These are phyloP conservation scores for Globisporangium parvum DNA, from an alignment of 352 stramenopile species.

Conservation along the genomic window DNA sequence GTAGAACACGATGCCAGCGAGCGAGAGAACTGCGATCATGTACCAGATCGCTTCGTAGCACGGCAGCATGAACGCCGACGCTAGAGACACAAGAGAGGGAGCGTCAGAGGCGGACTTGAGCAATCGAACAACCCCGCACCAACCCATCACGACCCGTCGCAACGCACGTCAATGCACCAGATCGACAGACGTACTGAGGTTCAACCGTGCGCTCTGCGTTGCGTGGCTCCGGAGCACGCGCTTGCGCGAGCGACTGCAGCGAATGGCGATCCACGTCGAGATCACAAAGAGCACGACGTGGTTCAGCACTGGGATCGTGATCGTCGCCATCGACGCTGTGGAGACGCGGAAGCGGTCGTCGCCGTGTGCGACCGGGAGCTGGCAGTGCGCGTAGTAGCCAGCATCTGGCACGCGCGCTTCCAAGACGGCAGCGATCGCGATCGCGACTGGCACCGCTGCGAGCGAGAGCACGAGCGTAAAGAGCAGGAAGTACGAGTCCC, in stretches of 20 bases:
- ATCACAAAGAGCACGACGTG: conserved; percentile 66
- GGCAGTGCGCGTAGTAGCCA: conserved; percentile 37
- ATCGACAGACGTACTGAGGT: conserved; percentile 54
- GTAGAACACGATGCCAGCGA: conserved; percentile 45
- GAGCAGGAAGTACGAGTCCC: conserved; percentile 68
- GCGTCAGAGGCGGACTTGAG: too few species aligned
- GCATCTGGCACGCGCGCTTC: conserved; percentile 19
- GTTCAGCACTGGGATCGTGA: conserved; percentile 60
- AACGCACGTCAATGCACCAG: neutral
- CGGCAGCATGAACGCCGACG: conserved; percentile 82
- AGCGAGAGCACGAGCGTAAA: conserved; percentile 46
- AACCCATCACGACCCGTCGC: neutral
- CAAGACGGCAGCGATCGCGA: conserved; percentile 29
- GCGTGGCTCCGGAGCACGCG: conserved; percentile 51
- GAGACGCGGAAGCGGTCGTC: conserved; percentile 21
- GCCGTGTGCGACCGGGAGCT: conserved; percentile 21
- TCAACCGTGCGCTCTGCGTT: conserved; percentile 52
- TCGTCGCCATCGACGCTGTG: conserved; percentile 36
- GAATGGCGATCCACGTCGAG: conserved; percentile 53
- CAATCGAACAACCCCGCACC: too few species aligned
- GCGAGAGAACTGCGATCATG: conserved; percentile 53
- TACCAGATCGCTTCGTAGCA: conserved; percentile 87
- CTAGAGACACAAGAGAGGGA: conserved; percentile 19
- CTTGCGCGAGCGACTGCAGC: conserved; percentile 75
- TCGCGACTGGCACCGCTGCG: conserved; percentile 37